phyloP scores from a whole-genome alignment of 164 flowering plant genomes.

The Vitis cinerea region DNA sequence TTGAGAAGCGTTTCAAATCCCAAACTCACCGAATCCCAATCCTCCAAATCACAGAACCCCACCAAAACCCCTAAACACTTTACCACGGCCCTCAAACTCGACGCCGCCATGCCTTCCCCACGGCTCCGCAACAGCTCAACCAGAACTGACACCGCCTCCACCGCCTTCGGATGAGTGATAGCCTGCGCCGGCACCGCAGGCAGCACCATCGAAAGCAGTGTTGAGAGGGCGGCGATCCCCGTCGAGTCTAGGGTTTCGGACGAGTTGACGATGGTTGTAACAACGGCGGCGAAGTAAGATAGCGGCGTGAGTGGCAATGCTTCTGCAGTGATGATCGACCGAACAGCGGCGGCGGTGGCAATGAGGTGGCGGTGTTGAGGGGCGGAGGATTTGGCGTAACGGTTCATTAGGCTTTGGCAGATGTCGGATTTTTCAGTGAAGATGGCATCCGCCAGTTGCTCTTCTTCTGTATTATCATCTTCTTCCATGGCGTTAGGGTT shows the following conservation, averaged over 20 bases:
- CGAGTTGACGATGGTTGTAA: conserved; percentile 43
- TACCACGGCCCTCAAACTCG: conserved; percentile 54
- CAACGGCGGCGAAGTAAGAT: conserved; percentile 83
- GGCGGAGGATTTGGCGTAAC: conserved; percentile 80
- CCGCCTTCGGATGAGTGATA: conserved; percentile 49
- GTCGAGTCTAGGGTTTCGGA: conserved; percentile 33
- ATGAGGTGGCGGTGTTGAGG: conserved; percentile 89
- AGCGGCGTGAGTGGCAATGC: conserved; percentile 65
- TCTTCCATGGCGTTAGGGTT: no score
- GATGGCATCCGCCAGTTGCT: background rate
- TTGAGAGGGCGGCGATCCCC: conserved; percentile 50
- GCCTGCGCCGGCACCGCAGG: conserved; percentile 46
- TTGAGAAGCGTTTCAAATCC: conserved; percentile 52
- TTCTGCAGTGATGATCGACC: conserved; percentile 58
- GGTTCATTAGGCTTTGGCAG: conserved; percentile 63
- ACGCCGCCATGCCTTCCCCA: conserved; percentile 28
- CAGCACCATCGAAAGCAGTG: conserved; percentile 58
- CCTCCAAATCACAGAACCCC: conserved; percentile 55
- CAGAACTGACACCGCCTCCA: conserved; percentile 56
- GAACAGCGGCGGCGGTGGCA: conserved; percentile 86
- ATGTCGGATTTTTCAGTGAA: conserved; percentile 43
- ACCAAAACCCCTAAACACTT: conserved; percentile 67
- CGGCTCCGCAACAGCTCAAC: conserved; percentile 27
- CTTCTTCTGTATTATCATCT: background rate
- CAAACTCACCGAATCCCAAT: conserved; percentile 55